A percentile compares a stretch with the other conserved stretches of the same genome.
Conservation (phyloP, 306 rosid species). For the Sicyos edulis region DNA sequence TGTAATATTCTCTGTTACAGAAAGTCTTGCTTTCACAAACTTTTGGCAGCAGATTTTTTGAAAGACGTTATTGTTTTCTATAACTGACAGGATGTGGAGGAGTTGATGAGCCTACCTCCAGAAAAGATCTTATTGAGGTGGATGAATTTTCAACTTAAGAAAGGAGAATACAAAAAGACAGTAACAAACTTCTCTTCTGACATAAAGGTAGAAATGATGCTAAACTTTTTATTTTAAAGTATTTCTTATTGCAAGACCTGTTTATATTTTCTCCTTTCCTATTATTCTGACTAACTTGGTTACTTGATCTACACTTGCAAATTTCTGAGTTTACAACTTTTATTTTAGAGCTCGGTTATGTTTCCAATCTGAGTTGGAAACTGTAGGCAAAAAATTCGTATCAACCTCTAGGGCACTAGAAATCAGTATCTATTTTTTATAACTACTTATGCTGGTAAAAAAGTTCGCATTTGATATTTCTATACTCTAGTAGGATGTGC, state of each 20-base stretch:
- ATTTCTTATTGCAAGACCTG: neutral
- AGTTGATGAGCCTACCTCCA: conserved; percentile 90
- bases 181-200: conserved; percentile 90
- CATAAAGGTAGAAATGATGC: conserved; percentile 58
- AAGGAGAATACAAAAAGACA: conserved; percentile 63
- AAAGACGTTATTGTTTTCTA: conserved; percentile 18
- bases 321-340: neutral
- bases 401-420: neutral
- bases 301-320: neutral
- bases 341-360: conserved; percentile 1
- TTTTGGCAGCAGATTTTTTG: conserved; percentile 13
- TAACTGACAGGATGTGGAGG: conserved; percentile 78
- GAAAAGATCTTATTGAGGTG: conserved; percentile 88
- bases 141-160: conserved; percentile 95
- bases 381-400: neutral
- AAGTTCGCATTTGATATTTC: neutral
- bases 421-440: neutral
- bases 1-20: neutral
- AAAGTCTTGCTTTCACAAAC: neutral
- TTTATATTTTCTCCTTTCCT: neutral
- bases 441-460: neutral
- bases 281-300: neutral
- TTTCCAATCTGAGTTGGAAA: conserved; percentile 7
- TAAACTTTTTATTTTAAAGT: neutral
- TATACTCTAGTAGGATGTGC: neutral